phyloP scores from a whole-genome alignment of 257 asterid genomes.

The Nicotiana noctiflora region DNA sequence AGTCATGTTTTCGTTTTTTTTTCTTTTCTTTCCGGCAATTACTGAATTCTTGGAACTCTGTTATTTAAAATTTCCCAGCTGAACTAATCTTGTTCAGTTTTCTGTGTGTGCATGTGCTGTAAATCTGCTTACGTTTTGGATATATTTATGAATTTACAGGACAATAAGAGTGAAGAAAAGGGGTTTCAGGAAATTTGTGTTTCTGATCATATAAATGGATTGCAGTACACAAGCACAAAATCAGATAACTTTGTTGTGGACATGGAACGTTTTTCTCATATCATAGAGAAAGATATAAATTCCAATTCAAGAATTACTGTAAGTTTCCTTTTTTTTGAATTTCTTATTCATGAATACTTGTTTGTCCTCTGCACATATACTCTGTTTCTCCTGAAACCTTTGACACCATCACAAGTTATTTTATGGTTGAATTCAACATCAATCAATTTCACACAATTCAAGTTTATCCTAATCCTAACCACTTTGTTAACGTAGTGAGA shows the following conservation, averaged over 20 bases:
- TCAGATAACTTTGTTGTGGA: constrained; percentile 18
- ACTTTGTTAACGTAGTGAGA: neutral
- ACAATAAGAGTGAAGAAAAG: constrained; percentile 32
- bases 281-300: constrained; percentile 36
- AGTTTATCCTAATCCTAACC: neutral
- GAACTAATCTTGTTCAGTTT: neutral
- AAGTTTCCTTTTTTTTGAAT: constrained; percentile 6
- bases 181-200: constrained; percentile 4
- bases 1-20: neutral
- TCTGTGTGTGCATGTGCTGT: neutral
- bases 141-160: constrained; percentile 17
- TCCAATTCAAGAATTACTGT: constrained; percentile 63
- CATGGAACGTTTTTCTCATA: constrained; percentile 55
- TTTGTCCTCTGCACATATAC: neutral
- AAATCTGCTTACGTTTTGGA: neutral
- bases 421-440: neutral
- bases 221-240: constrained; percentile 6
- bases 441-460: neutral
- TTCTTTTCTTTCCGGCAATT: neutral
- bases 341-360: neutral
- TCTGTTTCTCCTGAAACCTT: neutral
- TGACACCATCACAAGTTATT: neutral
- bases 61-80: neutral
- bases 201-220: constrained; percentile 2
- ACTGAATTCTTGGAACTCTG: neutral